Conservation (phyloP, 257 asterid genomes). For the Solanum appendiculatum region DNA sequence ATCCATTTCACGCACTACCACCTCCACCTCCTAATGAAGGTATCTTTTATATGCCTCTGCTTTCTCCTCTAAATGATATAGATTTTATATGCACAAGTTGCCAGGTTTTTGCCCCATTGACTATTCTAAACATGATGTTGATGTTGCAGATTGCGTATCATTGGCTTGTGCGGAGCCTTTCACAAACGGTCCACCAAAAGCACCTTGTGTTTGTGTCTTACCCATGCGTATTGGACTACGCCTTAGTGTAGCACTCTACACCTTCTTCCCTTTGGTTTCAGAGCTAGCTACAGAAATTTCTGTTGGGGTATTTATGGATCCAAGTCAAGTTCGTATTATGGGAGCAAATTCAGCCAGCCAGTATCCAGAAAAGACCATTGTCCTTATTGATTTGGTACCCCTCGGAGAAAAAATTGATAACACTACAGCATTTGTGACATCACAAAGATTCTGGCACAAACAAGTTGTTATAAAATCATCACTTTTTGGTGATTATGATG, state of each 20-base stretch:
- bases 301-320: slow-evolving; percentile 64
- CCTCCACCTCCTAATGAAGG: slow-evolving; percentile 94
- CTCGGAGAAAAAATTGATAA: slow-evolving; percentile 57
- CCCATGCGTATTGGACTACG: slow-evolving; percentile 82
- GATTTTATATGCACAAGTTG: not conserved
- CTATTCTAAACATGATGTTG: not conserved
- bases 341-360: slow-evolving; percentile 86
- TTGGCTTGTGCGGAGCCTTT: slow-evolving; percentile 69
- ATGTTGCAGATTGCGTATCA: slow-evolving; percentile 56
- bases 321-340: slow-evolving; percentile 88
- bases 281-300: slow-evolving; percentile 78
- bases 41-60: not conserved
- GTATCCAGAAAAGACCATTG: slow-evolving; percentile 69
- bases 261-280: slow-evolving; percentile 85
- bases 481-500: slow-evolving; percentile 70
- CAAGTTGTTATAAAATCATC: slow-evolving; percentile 49
- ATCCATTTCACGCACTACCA: slow-evolving; percentile 57
- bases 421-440: slow-evolving; percentile 49
- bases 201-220: slow-evolving; percentile 68
- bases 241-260: slow-evolving; percentile 55
- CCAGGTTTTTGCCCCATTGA: not conserved
- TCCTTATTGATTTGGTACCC: slow-evolving; percentile 74
- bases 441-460: slow-evolving; percentile 74
- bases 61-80: not conserved
- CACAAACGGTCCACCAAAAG: slow-evolving; percentile 61